phyloP scores from a whole-genome alignment of 371 early-diverging fungal species.

The Mucor saturninus region DNA sequence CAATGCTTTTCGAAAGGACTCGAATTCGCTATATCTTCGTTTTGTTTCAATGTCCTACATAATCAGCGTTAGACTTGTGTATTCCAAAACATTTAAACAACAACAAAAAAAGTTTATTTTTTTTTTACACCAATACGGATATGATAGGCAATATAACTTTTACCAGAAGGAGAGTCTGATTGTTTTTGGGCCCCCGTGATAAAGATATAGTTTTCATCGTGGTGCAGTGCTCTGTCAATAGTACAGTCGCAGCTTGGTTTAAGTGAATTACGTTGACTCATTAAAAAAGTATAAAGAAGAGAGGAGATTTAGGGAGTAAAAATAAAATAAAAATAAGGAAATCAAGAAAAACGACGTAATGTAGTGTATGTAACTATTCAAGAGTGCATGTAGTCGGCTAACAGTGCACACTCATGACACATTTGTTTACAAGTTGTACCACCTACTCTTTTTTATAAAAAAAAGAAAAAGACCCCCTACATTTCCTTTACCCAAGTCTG shows the following conservation, averaged over 20 bases:
- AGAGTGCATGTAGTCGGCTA: no score
- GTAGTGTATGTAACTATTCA: no score
- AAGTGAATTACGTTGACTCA: slow-evolving; percentile 30
- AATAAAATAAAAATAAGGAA: not conserved
- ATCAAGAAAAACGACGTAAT: not conserved
- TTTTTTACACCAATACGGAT: slow-evolving; percentile 59
- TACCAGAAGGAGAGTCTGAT: slow-evolving; percentile 40
- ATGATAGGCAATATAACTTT: slow-evolving; percentile 59
- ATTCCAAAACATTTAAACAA: not conserved
- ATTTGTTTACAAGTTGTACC: no score
- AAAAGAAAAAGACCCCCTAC: no score
- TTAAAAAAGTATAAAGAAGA: slow-evolving; percentile 1
- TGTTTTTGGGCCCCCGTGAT: slow-evolving; percentile 53
- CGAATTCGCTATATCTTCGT: slow-evolving; percentile 91
- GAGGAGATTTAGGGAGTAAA: not conserved
- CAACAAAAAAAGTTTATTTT: not conserved
- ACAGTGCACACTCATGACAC: no score
- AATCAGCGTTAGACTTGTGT: not conserved
- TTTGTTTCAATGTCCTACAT: slow-evolving; percentile 14
- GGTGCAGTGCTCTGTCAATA: slow-evolving; percentile 39
- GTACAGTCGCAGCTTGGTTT: slow-evolving; percentile 32
- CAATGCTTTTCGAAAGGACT: slow-evolving; percentile 82
- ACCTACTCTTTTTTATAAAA: no score
- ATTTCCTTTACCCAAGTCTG: no score
- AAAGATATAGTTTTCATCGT: slow-evolving; percentile 35